These are phyloP conservation scores for Botryotinia globosa DNA, from an alignment of 2,329 filamentous ascomycete species.

Conservation along the genomic window DNA sequence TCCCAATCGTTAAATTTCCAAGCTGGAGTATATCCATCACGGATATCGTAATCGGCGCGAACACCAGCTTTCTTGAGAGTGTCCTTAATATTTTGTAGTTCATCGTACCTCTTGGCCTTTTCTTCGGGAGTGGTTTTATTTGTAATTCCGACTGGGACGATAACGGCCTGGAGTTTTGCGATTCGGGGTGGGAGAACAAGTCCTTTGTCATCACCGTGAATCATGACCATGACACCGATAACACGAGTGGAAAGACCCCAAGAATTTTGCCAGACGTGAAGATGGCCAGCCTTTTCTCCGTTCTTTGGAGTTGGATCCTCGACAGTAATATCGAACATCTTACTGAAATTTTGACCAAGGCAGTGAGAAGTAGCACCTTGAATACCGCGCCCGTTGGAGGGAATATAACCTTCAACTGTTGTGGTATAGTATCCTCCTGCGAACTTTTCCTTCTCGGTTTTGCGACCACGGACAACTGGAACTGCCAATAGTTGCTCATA, in stretches of 20 bases:
- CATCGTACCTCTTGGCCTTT: conserved; percentile 69
- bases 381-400: conserved; percentile 91
- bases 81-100: conserved; percentile 68
- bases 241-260: conserved; percentile 97
- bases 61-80: conserved; percentile 71
- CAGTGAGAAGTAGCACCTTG: conserved; percentile 90
- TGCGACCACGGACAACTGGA: conserved; percentile 85
- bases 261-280: conserved; percentile 97
- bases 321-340: conserved; percentile 98
- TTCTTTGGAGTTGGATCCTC: conserved; percentile 77
- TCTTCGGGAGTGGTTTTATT: conserved; percentile 83
- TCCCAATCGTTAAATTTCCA: conserved; percentile 99
- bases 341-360: conserved; percentile 96
- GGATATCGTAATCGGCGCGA: conserved; percentile 75
- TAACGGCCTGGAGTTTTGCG: conserved; percentile 77
- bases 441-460: conserved; percentile 98
- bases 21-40: conserved; percentile 87
- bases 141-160: conserved; percentile 90
- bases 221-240: conserved; percentile 98
- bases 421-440: conserved; percentile 95
- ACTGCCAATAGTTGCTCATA: conserved; percentile 94
- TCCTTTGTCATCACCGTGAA: conserved; percentile 93
- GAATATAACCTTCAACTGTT: conserved; percentile 95
- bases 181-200: conserved; percentile 90
- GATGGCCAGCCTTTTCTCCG: conserved; percentile 71